These are phyloP conservation scores for Megacollybia platyphylla DNA, from an alignment of 1,284 basidiomycete genomes.

Conservation along the genomic window DNA sequence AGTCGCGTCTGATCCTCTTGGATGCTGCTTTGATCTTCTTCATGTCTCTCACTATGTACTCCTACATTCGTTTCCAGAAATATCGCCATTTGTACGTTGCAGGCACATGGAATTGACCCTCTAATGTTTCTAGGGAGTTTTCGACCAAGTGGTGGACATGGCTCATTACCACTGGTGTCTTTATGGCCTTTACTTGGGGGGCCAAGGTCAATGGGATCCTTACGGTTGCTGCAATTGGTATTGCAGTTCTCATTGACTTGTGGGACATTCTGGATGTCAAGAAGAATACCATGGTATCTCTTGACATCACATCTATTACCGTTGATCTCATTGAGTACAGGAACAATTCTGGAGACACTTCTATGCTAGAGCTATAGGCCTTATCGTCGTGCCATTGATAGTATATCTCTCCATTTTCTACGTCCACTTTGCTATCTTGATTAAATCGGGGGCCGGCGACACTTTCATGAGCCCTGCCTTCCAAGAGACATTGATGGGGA, in stretches of 20 bases:
- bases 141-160: conserved; percentile 89
- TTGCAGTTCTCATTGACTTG: conserved; percentile 86
- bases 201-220: conserved; percentile 98
- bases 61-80: conserved; percentile 95
- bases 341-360: conserved; percentile 89
- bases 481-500: conserved; percentile 91
- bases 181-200: conserved; percentile 91
- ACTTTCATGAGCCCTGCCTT: conserved; percentile 96
- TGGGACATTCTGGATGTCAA: conserved; percentile 91
- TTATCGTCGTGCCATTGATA: conserved; percentile 80
- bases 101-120: not conserved
- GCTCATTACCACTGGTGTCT: conserved; percentile 83
- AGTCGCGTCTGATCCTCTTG: conserved; percentile 91
- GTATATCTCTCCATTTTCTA: conserved; percentile 97
- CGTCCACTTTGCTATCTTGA: conserved; percentile 87
- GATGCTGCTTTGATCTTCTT: conserved; percentile 95
- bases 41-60: conserved; percentile 87
- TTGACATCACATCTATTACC: not conserved
- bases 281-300: conserved; percentile 73
- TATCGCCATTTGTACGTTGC: conserved; percentile 70
- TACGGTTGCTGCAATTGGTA: conserved; percentile 82
- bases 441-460: conserved; percentile 87
- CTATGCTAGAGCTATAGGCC: conserved; percentile 71
- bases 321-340: conserved; percentile 25
- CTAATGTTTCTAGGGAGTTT: conserved; percentile 55